Conservation (phyloP, 176 grass and related monocot species). For the Musa beccarii region DNA sequence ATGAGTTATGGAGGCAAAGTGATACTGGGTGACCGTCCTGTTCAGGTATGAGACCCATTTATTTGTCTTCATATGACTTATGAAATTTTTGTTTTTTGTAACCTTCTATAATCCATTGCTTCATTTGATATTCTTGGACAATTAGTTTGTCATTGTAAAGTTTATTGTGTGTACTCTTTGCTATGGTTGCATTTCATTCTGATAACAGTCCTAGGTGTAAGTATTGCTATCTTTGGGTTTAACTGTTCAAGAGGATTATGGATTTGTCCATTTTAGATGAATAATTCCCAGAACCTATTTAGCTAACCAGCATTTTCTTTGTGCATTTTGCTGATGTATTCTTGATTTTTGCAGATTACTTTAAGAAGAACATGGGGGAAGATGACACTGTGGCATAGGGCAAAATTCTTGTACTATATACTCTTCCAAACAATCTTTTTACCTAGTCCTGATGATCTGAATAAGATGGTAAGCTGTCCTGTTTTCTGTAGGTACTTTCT, state of each 20-base stretch:
- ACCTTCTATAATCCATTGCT: neutral
- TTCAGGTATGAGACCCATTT: slow-evolving; percentile 37
- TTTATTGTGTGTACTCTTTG: neutral
- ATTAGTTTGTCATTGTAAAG: neutral
- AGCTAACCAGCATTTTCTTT: neutral
- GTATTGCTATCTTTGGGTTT: neutral
- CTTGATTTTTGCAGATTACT: slow-evolving; percentile 49
- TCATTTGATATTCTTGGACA: neutral
- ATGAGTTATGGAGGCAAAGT: slow-evolving; percentile 71
- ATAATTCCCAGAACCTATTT: neutral
- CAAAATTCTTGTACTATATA: slow-evolving; percentile 79
- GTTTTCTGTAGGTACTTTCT: slow-evolving; percentile 10
- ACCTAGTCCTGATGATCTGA: slow-evolving; percentile 64
- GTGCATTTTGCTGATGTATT: neutral
- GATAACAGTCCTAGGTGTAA: neutral
- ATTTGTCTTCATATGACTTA: too few relatives aligned
- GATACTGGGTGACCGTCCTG: slow-evolving; percentile 88
- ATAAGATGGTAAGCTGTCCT: slow-evolving; percentile 65
- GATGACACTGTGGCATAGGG: slow-evolving; percentile 72
- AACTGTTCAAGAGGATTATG: neutral
- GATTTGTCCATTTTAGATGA: neutral
- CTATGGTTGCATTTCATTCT: neutral
- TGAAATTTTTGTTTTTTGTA: neutral
- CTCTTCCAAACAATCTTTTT: slow-evolving; percentile 87
- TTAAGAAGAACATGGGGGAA: slow-evolving; percentile 77